Percentiles rank a stretch among this genome's conserved stretches.
Evolutionary conservation across 164 flowering plant genomes (phyloP).

Genomic region (Cinnamomum micranthum): DNA sequence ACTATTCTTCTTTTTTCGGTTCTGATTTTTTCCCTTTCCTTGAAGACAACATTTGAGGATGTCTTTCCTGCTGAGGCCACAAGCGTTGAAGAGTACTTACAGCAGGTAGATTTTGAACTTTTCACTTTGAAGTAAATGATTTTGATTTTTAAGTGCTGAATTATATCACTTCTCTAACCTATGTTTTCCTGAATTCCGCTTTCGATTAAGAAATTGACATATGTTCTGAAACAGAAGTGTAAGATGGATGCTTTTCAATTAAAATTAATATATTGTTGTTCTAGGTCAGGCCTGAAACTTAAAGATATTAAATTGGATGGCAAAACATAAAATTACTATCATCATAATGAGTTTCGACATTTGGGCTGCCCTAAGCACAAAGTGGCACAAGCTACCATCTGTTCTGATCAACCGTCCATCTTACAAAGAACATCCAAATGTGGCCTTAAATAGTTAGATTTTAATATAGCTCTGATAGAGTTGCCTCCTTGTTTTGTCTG

Average conservation of each 20-base stretch:
- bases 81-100: constrained; percentile 85
- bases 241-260: background rate
- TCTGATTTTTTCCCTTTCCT: constrained; percentile 1
- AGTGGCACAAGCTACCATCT: background rate
- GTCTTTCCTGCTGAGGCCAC: constrained; percentile 95
- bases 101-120: constrained; percentile 55
- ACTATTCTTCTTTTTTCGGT: background rate
- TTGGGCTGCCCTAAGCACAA: background rate
- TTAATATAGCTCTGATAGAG: background rate
- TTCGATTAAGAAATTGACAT: too few species aligned
- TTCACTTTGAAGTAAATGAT: background rate
- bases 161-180: background rate
- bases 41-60: constrained; percentile 94
- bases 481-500: background rate
- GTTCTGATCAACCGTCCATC: background rate
- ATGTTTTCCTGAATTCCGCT: background rate
- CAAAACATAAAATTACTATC: too few species aligned
- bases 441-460: background rate
- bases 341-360: too few species aligned
- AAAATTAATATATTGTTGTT: background rate
- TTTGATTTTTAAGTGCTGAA: background rate
- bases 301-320: background rate
- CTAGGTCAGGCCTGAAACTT: background rate
- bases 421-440: too few species aligned
- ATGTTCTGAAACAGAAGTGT: background rate